Percentiles rank a stretch among this genome's conserved stretches.
phyloP scores from a whole-genome alignment of 2,329 filamentous ascomycete species.

The Torrubiellomyces zombiae region DNA sequence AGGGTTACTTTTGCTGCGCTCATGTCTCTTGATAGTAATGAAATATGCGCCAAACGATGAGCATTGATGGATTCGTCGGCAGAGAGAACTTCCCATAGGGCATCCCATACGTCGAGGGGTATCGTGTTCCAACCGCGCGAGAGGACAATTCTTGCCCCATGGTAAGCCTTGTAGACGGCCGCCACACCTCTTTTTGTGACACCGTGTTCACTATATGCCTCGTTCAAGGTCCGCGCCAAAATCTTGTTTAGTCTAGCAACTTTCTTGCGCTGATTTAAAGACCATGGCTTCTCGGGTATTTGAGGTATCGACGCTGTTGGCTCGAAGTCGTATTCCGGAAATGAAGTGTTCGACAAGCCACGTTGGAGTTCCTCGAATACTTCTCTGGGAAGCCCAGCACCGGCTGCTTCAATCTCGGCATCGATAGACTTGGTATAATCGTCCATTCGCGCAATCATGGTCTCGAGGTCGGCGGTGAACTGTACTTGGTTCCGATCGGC shows the following conservation, averaged over 20 bases:
- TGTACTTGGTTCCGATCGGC: conserved; percentile 14
- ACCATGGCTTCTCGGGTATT: conserved; percentile 20
- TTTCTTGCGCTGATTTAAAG: conserved; percentile 20
- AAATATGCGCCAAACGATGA: conserved; percentile 43
- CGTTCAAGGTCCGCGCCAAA: conserved; percentile 12
- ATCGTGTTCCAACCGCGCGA: conserved; percentile 33
- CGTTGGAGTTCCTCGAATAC: conserved; percentile 15
- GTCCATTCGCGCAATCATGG: conserved; percentile 16
- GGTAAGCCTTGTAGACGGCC: conserved; percentile 33
- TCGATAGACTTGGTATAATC: conserved; percentile 19
- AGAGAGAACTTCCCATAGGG: conserved; percentile 48
- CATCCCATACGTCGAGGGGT: conserved; percentile 43
- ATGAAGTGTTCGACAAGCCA: conserved; percentile 11
- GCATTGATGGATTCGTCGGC: conserved; percentile 31
- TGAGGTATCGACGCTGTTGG: conserved; percentile 13
- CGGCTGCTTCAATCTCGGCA: conserved; percentile 15
- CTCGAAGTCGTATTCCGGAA: conserved; percentile 9
- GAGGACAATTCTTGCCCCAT: conserved; percentile 25
- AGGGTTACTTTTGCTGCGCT: conserved; percentile 38
- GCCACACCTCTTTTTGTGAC: conserved; percentile 19
- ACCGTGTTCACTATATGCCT: conserved; percentile 11
- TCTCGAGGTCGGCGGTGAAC: conserved; percentile 17
- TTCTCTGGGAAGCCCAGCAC: conserved; percentile 15
- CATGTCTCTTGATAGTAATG: conserved; percentile 49
- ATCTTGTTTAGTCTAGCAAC: conserved; percentile 18